phyloP scores from a whole-genome alignment of 208 protist genomes.

The Trypanosoma avium region DNA sequence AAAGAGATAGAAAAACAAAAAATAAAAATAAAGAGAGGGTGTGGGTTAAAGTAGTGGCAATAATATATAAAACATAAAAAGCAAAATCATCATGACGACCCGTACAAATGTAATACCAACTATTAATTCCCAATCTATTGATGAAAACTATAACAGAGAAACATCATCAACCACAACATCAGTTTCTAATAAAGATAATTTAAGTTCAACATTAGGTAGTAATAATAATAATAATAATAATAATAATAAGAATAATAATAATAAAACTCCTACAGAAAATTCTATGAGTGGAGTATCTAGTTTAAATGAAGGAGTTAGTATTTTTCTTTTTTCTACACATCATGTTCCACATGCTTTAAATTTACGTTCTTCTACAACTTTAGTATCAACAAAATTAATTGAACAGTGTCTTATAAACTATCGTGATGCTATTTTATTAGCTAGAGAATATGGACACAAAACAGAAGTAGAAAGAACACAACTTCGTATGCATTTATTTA shows the following conservation, averaged over 20 bases:
- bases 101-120: neutral
- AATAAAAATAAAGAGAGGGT: neutral
- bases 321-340: constrained; percentile 56
- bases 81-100: neutral
- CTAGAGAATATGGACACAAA: constrained; percentile 24
- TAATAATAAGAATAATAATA: neutral
- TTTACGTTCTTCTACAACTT: constrained; percentile 24
- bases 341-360: constrained; percentile 46
- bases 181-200: too few relatives aligned
- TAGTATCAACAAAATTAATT: constrained; percentile 39
- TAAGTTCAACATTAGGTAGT: neutral
- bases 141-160: neutral
- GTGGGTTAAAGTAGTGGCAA: too few relatives aligned
- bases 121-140: neutral
- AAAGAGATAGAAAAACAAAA: neutral
- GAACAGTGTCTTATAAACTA: constrained; percentile 54
- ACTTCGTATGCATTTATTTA: constrained; percentile 15
- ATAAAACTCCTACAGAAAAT: neutral
- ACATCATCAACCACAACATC: neutral
- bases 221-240: too few relatives aligned
- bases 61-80: too few relatives aligned
- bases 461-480: constrained; percentile 29
- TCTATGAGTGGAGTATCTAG: neutral
- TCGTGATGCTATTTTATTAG: constrained; percentile 48
- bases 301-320: constrained; percentile 40